phyloP scores from a whole-genome alignment of 805 yeast genomes.

The Candida sanyiensis region DNA sequence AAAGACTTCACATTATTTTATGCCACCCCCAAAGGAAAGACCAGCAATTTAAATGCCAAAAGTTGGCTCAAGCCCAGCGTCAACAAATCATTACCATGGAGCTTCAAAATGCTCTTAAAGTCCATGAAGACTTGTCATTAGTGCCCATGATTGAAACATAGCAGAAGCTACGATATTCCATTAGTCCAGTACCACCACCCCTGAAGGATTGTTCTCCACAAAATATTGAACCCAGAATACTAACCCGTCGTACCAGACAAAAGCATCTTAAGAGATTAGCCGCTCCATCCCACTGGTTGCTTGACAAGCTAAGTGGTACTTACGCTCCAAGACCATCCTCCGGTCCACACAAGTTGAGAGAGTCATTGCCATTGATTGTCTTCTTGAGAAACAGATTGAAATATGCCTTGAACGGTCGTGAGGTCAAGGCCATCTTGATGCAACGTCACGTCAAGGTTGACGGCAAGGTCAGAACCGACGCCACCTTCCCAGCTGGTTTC shows the following conservation, averaged over 20 bases:
- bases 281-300: conserved; percentile 99
- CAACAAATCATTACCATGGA: too few species aligned
- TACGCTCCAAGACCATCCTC: conserved; percentile 99
- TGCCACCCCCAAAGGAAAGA: neutral
- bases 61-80: too few species aligned
- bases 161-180: too few species aligned
- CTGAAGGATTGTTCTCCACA: too few species aligned
- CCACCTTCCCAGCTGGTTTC: conserved; percentile 99
- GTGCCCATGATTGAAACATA: too few species aligned
- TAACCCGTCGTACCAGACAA: too few species aligned
- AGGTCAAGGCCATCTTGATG: conserved; percentile 96
- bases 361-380: conserved; percentile 93
- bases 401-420: conserved; percentile 98
- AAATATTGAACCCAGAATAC: too few species aligned
- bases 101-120: too few species aligned
- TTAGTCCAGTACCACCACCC: too few species aligned
- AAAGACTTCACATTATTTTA: too few species aligned
- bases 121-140: too few species aligned
- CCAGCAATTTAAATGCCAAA: too few species aligned
- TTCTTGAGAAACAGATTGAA: conserved; percentile 98
- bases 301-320: conserved; percentile 99
- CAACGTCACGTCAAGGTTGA: conserved; percentile 98
- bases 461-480: conserved; percentile 98
- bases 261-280: conserved; percentile 99
- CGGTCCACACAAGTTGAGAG: conserved; percentile 99